These are phyloP conservation scores for Puccinia polysora DNA, from an alignment of 1,284 basidiomycete genomes.

Conservation along the genomic window DNA sequence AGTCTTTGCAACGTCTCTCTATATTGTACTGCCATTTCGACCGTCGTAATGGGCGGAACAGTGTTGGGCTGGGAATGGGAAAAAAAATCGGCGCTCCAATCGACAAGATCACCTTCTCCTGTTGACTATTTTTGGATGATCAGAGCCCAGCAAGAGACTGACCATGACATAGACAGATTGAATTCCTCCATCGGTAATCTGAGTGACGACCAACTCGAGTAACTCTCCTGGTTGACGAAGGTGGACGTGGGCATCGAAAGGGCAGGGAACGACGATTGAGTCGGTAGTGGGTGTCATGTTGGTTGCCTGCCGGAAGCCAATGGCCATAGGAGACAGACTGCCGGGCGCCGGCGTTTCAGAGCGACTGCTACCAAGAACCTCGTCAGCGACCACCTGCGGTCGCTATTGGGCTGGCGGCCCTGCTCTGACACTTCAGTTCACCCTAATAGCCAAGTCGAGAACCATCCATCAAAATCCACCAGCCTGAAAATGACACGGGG, in stretches of 20 bases:
- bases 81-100: background rate
- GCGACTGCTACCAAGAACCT: no score
- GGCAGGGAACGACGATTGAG: constrained; percentile 17
- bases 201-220: constrained; percentile 73
- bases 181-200: constrained; percentile 85
- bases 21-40: constrained; percentile 77
- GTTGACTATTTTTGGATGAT: no score
- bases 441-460: no score
- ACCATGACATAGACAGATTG: constrained; percentile 89
- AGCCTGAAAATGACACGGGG: no score
- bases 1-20: constrained; percentile 68
- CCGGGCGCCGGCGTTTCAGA: no score
- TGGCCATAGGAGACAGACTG: no score
- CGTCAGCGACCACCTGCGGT: no score
- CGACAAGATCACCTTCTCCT: no score
- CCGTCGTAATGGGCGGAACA: constrained; percentile 81
- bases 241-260: constrained; percentile 80
- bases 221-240: constrained; percentile 81
- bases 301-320: no score
- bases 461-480: no score
- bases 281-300: background rate
- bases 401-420: no score
- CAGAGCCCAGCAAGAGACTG: background rate
- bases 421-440: no score
- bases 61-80: constrained; percentile 65